These are phyloP conservation scores for Elymus sibiricus DNA, from an alignment of 176 grass and related monocot species.

Conservation along the genomic window DNA sequence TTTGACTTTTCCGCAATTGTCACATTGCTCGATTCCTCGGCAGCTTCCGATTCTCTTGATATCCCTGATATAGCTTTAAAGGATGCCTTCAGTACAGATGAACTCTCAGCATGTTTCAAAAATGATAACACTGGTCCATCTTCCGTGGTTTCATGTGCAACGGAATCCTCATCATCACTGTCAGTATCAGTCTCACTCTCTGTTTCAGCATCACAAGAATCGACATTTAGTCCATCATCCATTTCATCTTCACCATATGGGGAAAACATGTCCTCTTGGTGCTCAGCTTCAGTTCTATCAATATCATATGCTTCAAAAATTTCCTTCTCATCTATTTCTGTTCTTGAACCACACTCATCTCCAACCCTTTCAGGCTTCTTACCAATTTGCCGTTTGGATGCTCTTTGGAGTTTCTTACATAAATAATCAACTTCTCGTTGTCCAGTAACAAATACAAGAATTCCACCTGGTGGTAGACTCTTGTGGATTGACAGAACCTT, in stretches of 20 bases:
- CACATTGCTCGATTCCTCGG: conserved; percentile 10
- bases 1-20: conserved; percentile 14
- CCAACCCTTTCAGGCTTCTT: conserved; percentile 39
- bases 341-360: conserved; percentile 6
- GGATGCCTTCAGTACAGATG: conserved; percentile 63
- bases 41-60: conserved; percentile 11
- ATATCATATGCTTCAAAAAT: conserved; percentile 80
- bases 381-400: conserved; percentile 34
- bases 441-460: conserved; percentile 92
- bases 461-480: conserved; percentile 76
- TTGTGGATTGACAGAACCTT: conserved; percentile 90
- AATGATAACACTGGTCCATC: conserved; percentile 53
- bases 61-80: conserved; percentile 57
- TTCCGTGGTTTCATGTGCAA: conserved; percentile 33
- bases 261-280: conserved; percentile 53
- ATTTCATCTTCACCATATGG: conserved; percentile 44
- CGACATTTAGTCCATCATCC: conserved; percentile 36
- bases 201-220: conserved; percentile 42
- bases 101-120: conserved; percentile 42
- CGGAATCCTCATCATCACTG: conserved; percentile 39
- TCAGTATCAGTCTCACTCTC: conserved; percentile 56
- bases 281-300: conserved; percentile 39
- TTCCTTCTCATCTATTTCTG: conserved; percentile 62
- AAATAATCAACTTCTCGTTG: conserved; percentile 85
- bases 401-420: conserved; percentile 66